These are phyloP conservation scores for Pichia membranifaciens DNA, from an alignment of 805 yeast species.

Conservation along the genomic window DNA sequence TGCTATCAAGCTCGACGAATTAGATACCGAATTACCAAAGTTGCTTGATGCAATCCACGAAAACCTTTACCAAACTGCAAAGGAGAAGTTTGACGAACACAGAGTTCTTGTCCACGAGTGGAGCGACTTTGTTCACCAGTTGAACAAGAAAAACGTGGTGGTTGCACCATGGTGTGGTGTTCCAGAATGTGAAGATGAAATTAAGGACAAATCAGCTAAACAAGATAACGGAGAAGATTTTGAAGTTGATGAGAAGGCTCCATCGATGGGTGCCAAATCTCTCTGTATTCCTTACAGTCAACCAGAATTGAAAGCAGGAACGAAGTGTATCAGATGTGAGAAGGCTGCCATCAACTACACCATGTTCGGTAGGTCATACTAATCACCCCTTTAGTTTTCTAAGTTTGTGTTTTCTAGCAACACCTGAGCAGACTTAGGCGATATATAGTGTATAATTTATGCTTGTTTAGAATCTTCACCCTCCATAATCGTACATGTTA, in stretches of 20 bases:
- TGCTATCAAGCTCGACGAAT: conserved; percentile 56
- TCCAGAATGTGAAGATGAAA: conserved; percentile 91
- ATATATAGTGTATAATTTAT: no score
- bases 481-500: neutral
- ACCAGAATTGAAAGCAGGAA: conserved; percentile 71
- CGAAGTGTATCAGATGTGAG: conserved; percentile 85
- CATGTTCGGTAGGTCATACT: conserved; percentile 96
- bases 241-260: conserved; percentile 92
- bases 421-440: no score
- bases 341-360: conserved; percentile 73
- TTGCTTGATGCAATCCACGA: conserved; percentile 77
- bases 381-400: conserved; percentile 16
- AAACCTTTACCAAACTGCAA: conserved; percentile 71
- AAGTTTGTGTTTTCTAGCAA: no score
- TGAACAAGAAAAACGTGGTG: conserved; percentile 86
- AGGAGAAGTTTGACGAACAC: conserved; percentile 76
- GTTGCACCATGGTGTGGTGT: conserved; percentile 98
- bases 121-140: conserved; percentile 87
- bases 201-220: conserved; percentile 82
- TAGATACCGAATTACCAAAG: conserved; percentile 63
- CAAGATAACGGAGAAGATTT: conserved; percentile 78
- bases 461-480: no score
- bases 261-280: conserved; percentile 99
- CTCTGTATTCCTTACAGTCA: conserved; percentile 94
- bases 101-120: conserved; percentile 76